Conservation (phyloP, 1,139 yeast genomes). For the Zygosaccharomyces sapae region DNA sequence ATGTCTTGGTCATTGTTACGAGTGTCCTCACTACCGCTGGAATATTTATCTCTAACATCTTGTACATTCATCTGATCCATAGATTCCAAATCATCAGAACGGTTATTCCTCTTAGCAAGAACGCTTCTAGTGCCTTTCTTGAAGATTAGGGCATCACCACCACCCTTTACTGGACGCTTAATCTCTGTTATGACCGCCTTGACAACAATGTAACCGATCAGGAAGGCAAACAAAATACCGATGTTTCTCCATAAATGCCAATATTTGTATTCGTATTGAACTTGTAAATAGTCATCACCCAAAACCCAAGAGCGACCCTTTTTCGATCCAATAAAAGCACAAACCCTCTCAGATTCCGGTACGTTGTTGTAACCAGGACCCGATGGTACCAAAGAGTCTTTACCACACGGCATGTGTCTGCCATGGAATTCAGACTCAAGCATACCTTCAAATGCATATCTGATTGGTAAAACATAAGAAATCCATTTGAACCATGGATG, state of each 20-base stretch:
- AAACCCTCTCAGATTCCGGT: slow-evolving; percentile 39
- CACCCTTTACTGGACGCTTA: slow-evolving; percentile 40
- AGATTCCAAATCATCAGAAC: not conserved
- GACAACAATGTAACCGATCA: slow-evolving; percentile 33
- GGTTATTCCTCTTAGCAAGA: not conserved
- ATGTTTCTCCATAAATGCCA: slow-evolving; percentile 45
- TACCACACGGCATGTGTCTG: slow-evolving; percentile 29
- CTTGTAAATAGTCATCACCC: slow-evolving; percentile 36
- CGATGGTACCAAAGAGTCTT: slow-evolving; percentile 43
- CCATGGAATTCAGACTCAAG: slow-evolving; percentile 46
- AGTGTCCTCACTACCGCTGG: slow-evolving; percentile 3
- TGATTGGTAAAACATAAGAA: slow-evolving; percentile 50
- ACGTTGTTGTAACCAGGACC: slow-evolving; percentile 39
- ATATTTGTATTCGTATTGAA: slow-evolving; percentile 37
- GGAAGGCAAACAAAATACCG: slow-evolving; percentile 40
- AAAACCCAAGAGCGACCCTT: slow-evolving; percentile 29
- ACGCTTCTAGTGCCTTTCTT: slow-evolving; percentile 31
- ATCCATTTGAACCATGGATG: slow-evolving; percentile 59
- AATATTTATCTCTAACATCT: slow-evolving; percentile 1
- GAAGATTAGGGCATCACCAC: slow-evolving; percentile 42
- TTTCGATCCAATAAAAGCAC: slow-evolving; percentile 38
- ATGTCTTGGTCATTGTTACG: slow-evolving; percentile 27
- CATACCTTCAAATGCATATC: slow-evolving; percentile 49
- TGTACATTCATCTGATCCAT: slow-evolving; percentile 2
- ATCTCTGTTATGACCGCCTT: slow-evolving; percentile 40